These are phyloP conservation scores for Cinchona pubescens DNA, from an alignment of 257 asterid species.

Conservation along the genomic window DNA sequence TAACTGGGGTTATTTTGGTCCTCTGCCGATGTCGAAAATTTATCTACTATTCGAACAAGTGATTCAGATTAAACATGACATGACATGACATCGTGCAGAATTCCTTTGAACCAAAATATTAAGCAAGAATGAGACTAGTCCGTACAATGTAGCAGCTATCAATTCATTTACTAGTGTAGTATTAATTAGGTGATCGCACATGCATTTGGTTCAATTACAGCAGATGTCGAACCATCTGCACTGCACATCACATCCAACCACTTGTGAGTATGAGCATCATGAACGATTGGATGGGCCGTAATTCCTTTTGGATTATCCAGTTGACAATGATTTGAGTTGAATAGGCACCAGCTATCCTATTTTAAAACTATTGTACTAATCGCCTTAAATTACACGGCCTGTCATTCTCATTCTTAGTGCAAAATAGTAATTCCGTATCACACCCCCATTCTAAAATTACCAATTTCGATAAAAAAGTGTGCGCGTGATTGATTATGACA, in stretches of 20 bases:
- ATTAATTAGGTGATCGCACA: conserved; percentile 10
- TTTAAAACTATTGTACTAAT: too few relatives aligned
- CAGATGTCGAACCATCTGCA: neutral
- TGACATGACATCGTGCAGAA: neutral
- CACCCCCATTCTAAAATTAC: too few relatives aligned
- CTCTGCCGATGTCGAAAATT: too few relatives aligned
- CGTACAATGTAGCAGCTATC: neutral
- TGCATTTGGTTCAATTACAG: conserved; percentile 8
- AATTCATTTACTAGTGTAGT: neutral
- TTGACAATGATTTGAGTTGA: neutral
- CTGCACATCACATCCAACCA: too few relatives aligned
- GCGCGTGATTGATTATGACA: too few relatives aligned
- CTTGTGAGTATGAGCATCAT: neutral
- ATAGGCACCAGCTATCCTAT: neutral
- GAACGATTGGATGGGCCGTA: neutral
- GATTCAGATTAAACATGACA: neutral
- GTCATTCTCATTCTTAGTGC: neutral
- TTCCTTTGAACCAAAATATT: neutral
- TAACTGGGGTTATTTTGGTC: neutral
- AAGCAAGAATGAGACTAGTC: neutral
- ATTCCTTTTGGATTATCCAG: neutral
- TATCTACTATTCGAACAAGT: too few relatives aligned
- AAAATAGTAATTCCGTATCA: neutral
- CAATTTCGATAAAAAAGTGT: too few relatives aligned
- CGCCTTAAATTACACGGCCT: neutral